Conservation (phyloP, 345 rosid genomes). For the Balakata baccata region DNA sequence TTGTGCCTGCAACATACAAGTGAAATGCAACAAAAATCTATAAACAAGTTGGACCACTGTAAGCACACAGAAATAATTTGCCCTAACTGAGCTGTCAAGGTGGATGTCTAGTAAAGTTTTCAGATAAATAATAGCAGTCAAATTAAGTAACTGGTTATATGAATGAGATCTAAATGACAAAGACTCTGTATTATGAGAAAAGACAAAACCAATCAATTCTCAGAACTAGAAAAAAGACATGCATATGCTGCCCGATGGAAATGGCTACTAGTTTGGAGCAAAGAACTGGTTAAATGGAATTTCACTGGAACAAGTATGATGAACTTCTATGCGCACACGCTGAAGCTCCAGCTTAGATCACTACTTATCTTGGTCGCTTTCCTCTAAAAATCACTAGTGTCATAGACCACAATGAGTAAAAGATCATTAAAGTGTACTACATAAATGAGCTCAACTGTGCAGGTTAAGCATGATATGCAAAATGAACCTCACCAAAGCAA, state of each 20-base stretch:
- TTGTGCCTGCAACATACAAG: constrained; percentile 69
- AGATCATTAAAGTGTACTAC: neutral
- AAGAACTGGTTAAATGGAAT: neutral
- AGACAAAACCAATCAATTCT: neutral
- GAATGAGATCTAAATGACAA: neutral
- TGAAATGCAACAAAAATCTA: neutral
- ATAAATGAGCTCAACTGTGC: neutral
- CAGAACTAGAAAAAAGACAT: neutral
- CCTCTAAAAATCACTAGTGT: neutral
- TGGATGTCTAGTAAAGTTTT: too few species aligned
- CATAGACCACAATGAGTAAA: neutral
- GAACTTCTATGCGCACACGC: neutral
- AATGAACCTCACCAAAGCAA: neutral
- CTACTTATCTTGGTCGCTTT: neutral
- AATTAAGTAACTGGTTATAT: too few species aligned
- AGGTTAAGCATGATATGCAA: neutral
- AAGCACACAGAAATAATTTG: neutral
- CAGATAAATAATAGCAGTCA: too few species aligned
- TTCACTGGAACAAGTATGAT: neutral
- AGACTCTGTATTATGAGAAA: neutral
- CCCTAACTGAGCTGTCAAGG: too few species aligned
- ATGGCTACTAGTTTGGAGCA: neutral
- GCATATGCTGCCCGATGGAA: neutral
- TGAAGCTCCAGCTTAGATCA: neutral
- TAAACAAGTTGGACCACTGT: neutral